phyloP scores from a whole-genome alignment of 139 green algal genomes.

The Picochlorum sp. region DNA sequence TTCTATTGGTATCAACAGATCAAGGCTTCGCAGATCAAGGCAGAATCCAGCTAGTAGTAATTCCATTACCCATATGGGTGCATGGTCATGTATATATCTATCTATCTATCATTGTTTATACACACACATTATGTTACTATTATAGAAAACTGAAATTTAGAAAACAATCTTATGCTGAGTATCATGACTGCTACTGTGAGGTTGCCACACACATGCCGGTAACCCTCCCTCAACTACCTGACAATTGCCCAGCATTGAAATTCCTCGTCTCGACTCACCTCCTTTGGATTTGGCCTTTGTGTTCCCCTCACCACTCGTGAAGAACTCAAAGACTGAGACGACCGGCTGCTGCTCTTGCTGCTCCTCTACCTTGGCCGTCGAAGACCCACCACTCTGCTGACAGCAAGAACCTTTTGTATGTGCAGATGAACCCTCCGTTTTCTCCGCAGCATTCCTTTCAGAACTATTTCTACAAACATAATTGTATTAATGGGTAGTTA shows the following conservation, averaged over 20 bases:
- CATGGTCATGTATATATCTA: neutral
- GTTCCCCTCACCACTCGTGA: neutral
- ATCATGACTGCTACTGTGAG: neutral
- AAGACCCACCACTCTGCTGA: too few relatives aligned
- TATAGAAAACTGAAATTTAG: slow-evolving; percentile 1
- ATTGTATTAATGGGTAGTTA: too few relatives aligned
- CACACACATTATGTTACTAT: neutral
- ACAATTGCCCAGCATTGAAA: neutral
- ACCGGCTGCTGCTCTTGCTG: neutral
- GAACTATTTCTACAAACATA: too few relatives aligned
- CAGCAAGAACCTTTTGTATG: too few relatives aligned
- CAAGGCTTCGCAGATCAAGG: slow-evolving; percentile 48
- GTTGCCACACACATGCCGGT: neutral
- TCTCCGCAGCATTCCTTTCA: too few relatives aligned
- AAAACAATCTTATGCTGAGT: neutral
- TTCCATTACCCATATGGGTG: neutral
- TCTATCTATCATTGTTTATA: neutral
- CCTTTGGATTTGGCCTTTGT: too few relatives aligned
- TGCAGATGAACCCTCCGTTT: too few relatives aligned
- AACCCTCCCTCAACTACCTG: neutral
- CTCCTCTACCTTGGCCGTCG: too few relatives aligned
- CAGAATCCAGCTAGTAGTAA: neutral
- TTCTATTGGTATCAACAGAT: slow-evolving; percentile 69
- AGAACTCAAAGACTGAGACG: neutral
- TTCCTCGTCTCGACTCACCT: too few relatives aligned